Evolutionary conservation across 495 filamentous ascomycete genomes (phyloP).

Genomic region (Apiosordaria backusii): DNA sequence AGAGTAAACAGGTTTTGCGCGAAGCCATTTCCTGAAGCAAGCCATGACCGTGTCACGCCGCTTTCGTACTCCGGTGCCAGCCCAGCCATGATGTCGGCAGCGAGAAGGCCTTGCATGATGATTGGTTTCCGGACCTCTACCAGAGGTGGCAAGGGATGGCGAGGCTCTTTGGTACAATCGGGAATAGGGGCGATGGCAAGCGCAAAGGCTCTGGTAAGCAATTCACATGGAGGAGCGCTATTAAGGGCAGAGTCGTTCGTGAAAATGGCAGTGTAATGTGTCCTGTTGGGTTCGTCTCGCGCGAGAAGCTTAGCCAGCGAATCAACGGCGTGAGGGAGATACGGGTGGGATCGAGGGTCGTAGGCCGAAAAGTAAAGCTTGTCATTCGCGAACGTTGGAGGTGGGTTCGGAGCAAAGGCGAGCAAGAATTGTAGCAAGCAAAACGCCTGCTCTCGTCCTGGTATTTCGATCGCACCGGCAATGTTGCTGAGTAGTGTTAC

Average conservation of each 20-base stretch:
- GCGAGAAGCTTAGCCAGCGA: slow-evolving; percentile 88
- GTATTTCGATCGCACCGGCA: slow-evolving; percentile 72
- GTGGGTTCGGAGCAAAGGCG: slow-evolving; percentile 78
- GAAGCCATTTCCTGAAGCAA: slow-evolving; percentile 81
- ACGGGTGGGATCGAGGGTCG: slow-evolving; percentile 75
- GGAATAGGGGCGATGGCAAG: slow-evolving; percentile 84
- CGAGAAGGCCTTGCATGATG: slow-evolving; percentile 85
- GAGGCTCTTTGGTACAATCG: slow-evolving; percentile 48
- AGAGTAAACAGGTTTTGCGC: slow-evolving; percentile 72
- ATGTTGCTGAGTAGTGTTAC: slow-evolving; percentile 86
- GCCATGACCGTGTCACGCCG: slow-evolving; percentile 73
- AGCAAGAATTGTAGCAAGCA: slow-evolving; percentile 85
- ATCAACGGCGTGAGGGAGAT: slow-evolving; percentile 85
- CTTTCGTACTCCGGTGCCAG: slow-evolving; percentile 69
- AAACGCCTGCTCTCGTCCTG: slow-evolving; percentile 82
- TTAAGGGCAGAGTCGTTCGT: slow-evolving; percentile 56
- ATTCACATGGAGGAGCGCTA: slow-evolving; percentile 62
- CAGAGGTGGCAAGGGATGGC: slow-evolving; percentile 51
- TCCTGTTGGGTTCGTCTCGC: slow-evolving; percentile 87
- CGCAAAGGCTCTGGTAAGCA: slow-evolving; percentile 84
- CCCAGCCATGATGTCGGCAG: slow-evolving; percentile 80
- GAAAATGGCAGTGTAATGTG: slow-evolving; percentile 76
- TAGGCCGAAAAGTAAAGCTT: slow-evolving; percentile 74
- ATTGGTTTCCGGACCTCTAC: slow-evolving; percentile 80
- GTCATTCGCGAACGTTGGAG: slow-evolving; percentile 50